Base-by-base conservation (phyloP, 768 basidiomycete species). In the Tulasnella sp. region DNA sequence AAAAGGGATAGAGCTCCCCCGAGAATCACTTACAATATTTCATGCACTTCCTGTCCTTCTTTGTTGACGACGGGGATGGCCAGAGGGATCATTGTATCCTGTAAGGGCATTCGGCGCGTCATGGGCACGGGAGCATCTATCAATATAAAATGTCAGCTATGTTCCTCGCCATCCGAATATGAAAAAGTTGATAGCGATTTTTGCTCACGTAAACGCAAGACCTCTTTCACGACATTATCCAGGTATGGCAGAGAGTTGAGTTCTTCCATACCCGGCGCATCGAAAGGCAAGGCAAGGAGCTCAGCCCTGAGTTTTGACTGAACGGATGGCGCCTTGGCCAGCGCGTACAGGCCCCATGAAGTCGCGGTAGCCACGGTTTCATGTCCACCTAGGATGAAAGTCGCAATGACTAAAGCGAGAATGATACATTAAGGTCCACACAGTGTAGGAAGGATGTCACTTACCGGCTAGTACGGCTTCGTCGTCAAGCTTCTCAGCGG, bases 301-400 rank as follows among this genome's bases (percentile, higher is more conserved):
- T 88, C 87, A 0, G 72, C 71, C 15, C 87, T 79, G 21, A 90
- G 77, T 59, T 73, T 76, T 2, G 70, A 68, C 66, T 91, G 87
- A 2, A 80, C 68, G 19, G 79, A 72, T 0, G 78, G 81, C 61
- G 81, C 70, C 42, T 73, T 75, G 2, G 82, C 77, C 3, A 91
- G 74, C 63, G 83, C 80, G 56, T 82, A 72, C 7, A 88, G 69
- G 5, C 78, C 74, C 82, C 83, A 88, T 56, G 75, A 74, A 29
- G 83, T 53, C 1, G 77, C 73, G 38, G 75, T 79, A 2, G 83
- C 76, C 51, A 78, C 81, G 2, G 83, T 84, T 66, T 83, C 84
- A 66, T 85, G 71, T 1, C 71, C 71, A 3, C 69, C 68, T 22
- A 69, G 62, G 41, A 72, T 65, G 48, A 70, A 70, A 63, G 67